phyloP scores from a whole-genome alignment of 306 rosid species.

The Prunus padus region DNA sequence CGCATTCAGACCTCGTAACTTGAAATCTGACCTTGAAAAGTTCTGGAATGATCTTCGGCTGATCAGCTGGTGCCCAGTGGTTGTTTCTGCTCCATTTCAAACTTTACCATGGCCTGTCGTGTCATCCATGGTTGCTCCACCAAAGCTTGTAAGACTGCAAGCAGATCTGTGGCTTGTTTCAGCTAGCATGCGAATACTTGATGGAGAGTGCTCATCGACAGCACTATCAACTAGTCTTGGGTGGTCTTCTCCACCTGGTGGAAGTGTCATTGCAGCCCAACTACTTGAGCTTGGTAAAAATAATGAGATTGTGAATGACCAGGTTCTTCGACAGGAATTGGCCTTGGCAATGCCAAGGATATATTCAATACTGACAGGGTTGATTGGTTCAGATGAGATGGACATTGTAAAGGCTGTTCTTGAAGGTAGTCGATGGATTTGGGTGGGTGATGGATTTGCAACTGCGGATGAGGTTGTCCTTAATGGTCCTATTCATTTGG shows the following conservation, averaged over 20 bases:
- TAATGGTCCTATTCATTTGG: conserved; percentile 92
- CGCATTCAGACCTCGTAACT: conserved; percentile 59
- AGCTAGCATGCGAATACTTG: conserved; percentile 93
- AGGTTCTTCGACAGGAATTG: conserved; percentile 86
- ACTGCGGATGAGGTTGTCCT: conserved; percentile 89
- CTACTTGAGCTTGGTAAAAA: conserved; percentile 95
- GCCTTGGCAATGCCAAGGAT: conserved; percentile 91
- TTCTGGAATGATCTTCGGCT: conserved; percentile 83
- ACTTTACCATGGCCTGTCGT: conserved; percentile 90
- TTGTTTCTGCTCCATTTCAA: conserved; percentile 69
- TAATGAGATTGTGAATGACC: conserved; percentile 80
- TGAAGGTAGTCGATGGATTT: conserved; percentile 93
- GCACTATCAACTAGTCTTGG: conserved; percentile 72
- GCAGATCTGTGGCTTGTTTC: conserved; percentile 93
- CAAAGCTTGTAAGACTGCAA: conserved; percentile 76
- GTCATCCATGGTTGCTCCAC: conserved; percentile 92
- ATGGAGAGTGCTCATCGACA: conserved; percentile 88
- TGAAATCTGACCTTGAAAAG: conserved; percentile 72
- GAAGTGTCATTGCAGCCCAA: conserved; percentile 94
- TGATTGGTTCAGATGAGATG: conserved; percentile 89
- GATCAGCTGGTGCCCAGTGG: conserved; percentile 93
- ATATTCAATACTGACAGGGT: conserved; percentile 68
- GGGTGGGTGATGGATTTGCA: conserved; percentile 99
- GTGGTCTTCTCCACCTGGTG: conserved; percentile 91
- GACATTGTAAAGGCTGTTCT: conserved; percentile 96